Evolutionary conservation across 2,329 filamentous ascomycete species (phyloP).

Genomic region (Colletotrichum ledebouriae): DNA sequence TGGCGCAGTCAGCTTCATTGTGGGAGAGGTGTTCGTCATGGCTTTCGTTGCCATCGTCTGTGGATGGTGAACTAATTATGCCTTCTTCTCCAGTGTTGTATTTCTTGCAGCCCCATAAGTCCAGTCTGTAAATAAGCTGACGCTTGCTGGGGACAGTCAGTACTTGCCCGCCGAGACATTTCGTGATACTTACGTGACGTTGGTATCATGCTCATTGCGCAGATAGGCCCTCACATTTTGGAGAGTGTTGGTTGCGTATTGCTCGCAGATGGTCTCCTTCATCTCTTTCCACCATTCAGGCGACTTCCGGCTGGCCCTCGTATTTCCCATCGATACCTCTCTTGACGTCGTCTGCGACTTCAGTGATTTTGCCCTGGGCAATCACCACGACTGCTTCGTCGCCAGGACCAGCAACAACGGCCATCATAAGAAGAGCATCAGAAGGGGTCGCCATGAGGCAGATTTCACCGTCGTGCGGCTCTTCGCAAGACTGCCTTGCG

Average conservation of each 20-base stretch:
- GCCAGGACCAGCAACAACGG: neutral
- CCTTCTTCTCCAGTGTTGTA: conserved; percentile 43
- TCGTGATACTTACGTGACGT: neutral
- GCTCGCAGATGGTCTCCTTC: neutral
- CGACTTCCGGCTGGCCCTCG: conserved; percentile 1
- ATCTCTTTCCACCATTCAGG: neutral
- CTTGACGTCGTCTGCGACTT: no score
- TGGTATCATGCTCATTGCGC: neutral
- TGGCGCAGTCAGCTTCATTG: neutral
- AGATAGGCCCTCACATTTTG: neutral
- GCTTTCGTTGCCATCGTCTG: neutral
- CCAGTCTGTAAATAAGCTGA: conserved; percentile 50
- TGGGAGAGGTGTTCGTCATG: no score
- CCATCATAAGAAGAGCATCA: neutral
- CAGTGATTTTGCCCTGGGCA: no score
- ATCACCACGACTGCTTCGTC: no score
- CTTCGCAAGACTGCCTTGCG: no score
- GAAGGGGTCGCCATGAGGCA: neutral
- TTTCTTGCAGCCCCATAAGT: conserved; percentile 48
- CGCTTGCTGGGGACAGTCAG: conserved; percentile 46
- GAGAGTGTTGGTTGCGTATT: conserved; percentile 14
- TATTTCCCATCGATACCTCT: neutral
- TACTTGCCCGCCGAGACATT: neutral
- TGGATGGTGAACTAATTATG: neutral
- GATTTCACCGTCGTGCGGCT: neutral